Percentiles rank a stretch among this genome's conserved stretches.
These are phyloP conservation scores for Pythium vanterpoolii DNA, from an alignment of 352 stramenopile species.

Conservation along the genomic window DNA sequence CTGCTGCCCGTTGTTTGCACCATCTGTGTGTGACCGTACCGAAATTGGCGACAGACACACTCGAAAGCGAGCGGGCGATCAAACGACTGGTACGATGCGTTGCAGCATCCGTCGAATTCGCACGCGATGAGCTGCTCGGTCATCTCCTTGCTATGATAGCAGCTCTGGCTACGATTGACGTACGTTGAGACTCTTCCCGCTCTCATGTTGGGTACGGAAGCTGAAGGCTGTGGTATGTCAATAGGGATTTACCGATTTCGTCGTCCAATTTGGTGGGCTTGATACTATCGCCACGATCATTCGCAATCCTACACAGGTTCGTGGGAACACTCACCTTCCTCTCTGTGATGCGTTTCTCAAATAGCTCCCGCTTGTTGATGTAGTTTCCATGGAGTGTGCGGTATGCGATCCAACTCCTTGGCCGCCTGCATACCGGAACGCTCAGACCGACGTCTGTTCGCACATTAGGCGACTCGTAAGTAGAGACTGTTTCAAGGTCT, in stretches of 20 bases:
- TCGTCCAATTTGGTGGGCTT: background rate
- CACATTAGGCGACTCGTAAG: background rate
- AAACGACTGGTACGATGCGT: too few relatives aligned
- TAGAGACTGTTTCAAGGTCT: background rate
- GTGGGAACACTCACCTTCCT: background rate
- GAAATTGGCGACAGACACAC: too few relatives aligned
- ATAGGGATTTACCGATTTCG: background rate
- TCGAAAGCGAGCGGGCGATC: too few relatives aligned
- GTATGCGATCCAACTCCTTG: background rate
- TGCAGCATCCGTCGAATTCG: background rate
- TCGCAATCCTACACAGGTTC: background rate
- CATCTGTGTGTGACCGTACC: too few relatives aligned
- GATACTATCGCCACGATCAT: background rate
- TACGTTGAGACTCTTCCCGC: conserved; percentile 2
- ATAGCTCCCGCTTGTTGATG: background rate
- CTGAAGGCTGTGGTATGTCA: background rate
- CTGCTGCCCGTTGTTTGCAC: too few relatives aligned
- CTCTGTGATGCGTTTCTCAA: background rate
- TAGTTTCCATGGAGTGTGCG: too few relatives aligned
- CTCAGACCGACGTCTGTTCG: background rate
- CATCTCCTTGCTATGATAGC: conserved; percentile 7
- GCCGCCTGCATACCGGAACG: background rate
- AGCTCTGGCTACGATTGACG: background rate
- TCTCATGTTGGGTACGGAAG: too few relatives aligned
- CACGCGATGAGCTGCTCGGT: conserved; percentile 4